Percentiles rank a stretch among this genome's conserved stretches.
These are phyloP conservation scores for Penicillium herquei DNA, from an alignment of 495 filamentous ascomycete species.

Conservation along the genomic window DNA sequence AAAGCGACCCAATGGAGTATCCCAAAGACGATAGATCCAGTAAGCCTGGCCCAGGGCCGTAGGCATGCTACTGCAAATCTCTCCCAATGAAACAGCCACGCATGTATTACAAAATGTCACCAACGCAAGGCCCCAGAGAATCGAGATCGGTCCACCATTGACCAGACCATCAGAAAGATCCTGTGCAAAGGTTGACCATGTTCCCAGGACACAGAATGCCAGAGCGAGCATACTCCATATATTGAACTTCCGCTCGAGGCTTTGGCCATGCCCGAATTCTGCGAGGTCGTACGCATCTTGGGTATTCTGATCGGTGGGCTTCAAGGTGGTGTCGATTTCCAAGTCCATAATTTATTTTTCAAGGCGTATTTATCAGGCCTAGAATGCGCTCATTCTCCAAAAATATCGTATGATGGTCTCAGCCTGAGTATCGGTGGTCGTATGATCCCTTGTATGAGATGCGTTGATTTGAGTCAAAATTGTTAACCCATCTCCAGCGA, in stretches of 20 bases:
- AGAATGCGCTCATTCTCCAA: constrained; percentile 16
- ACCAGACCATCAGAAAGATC: constrained; percentile 41
- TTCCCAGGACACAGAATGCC: constrained; percentile 47
- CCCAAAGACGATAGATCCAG: constrained; percentile 43
- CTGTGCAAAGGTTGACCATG: constrained; percentile 47
- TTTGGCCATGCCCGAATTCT: constrained; percentile 49
- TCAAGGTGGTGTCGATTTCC: constrained; percentile 28
- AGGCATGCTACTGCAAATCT: constrained; percentile 48
- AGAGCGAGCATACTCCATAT: constrained; percentile 47
- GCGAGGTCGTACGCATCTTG: constrained; percentile 51
- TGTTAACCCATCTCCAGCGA: constrained; percentile 10
- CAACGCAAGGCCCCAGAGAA: constrained; percentile 47
- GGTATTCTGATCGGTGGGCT: constrained; percentile 35
- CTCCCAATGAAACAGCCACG: constrained; percentile 44
- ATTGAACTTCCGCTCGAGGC: constrained; percentile 45
- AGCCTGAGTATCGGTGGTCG: not conserved
- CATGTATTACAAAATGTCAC: constrained; percentile 45
- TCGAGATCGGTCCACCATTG: constrained; percentile 43
- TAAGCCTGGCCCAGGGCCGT: constrained; percentile 46
- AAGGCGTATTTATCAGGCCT: not conserved
- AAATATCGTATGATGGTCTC: constrained; percentile 1
- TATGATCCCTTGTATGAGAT: not conserved
- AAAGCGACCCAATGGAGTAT: constrained; percentile 34
- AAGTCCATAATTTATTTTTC: constrained; percentile 25
- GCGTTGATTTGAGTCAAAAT: not conserved